Evolutionary conservation across 2,329 filamentous ascomycete species (phyloP).

Genomic region (Pestalotiopsis sp.): DNA sequence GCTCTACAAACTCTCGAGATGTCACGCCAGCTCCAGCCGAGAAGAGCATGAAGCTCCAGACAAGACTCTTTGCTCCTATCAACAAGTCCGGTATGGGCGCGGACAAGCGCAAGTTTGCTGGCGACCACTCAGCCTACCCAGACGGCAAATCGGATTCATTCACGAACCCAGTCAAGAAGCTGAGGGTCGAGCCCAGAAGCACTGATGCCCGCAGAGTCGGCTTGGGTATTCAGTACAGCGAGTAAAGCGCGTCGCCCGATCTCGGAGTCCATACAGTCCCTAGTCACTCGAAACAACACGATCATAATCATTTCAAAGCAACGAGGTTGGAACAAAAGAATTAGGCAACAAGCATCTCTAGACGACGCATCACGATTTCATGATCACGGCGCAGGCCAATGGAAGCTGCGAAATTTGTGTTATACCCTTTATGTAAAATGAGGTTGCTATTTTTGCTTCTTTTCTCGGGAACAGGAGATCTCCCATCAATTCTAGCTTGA

Average conservation of each 20-base stretch:
- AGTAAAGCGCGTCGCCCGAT: constrained; percentile 15
- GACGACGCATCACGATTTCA: background rate
- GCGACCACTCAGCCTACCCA: constrained; percentile 29
- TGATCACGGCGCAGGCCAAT: too few relatives aligned
- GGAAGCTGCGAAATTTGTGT: background rate
- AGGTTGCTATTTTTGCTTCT: too few relatives aligned
- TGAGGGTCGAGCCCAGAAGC: constrained; percentile 43
- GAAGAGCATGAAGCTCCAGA: constrained; percentile 50
- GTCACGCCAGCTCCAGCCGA: constrained; percentile 47
- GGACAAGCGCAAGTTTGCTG: constrained; percentile 56
- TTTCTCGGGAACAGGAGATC: too few relatives aligned
- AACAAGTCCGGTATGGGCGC: constrained; percentile 38
- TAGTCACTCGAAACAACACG: background rate
- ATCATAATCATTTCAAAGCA: background rate
- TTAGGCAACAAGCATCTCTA: background rate
- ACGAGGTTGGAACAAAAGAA: background rate
- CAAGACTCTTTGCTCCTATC: constrained; percentile 51
- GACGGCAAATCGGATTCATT: constrained; percentile 37
- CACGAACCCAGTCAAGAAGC: constrained; percentile 55
- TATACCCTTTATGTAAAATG: background rate
- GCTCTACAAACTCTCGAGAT: constrained; percentile 45
- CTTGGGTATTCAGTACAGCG: constrained; percentile 54
- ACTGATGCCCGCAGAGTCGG: constrained; percentile 47
- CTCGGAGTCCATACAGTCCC: background rate
- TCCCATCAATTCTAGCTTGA: too few relatives aligned